Evolutionary conservation across 768 basidiomycete species (phyloP), one percentile per base, ranked within the genome.

Genomic region (Xerocomus brunneocitrinus): DNA sequence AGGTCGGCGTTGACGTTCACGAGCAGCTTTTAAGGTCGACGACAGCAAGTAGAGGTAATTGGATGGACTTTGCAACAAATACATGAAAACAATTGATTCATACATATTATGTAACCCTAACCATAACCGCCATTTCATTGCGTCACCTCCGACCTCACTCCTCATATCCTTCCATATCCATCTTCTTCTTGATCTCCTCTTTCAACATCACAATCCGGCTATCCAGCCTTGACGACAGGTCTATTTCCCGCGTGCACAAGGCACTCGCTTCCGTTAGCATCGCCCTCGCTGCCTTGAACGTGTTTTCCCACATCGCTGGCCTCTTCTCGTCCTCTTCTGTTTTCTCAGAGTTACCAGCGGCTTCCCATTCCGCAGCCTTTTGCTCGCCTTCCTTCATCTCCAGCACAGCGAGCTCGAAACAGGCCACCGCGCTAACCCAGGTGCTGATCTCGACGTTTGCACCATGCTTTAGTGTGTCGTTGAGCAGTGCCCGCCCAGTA

Each of bases 371-470:
- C 10, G 51, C 22, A 44, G 65, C 55, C 55, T 62, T 59, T 24
- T 64, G 69, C 49, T 84, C 81, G 0, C 77, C 76, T 56, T 85
- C 81, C 67, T 80, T 82, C 62, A 91, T 69, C 53, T 85, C 83
- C n/a, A 85, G 61, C 34, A 88, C 85, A 0, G 86, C 84, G 12
- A 84, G 68, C 67, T 91, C 89, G 52, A 89, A 88, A 62, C 78
- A 71, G 13, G 85, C 78, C 3, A 89, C 75, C 3, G 85, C 81
- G 1, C 73, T 75, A 5, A 89, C 78, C 89, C 89, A 91, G 0
- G 79, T 83, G 57, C 78, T 84, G 31, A 78, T 73, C n/a, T 74
- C 71, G 34, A 79, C 65, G 27, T 66, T 49, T 12, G 64, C 53
- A 28, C 78, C 74, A 10, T 74, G 69, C 7, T 64, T 67, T 50